Conservation (phyloP, 768 basidiomycete species). For the Rhodosporidiobolus sp. region DNA sequence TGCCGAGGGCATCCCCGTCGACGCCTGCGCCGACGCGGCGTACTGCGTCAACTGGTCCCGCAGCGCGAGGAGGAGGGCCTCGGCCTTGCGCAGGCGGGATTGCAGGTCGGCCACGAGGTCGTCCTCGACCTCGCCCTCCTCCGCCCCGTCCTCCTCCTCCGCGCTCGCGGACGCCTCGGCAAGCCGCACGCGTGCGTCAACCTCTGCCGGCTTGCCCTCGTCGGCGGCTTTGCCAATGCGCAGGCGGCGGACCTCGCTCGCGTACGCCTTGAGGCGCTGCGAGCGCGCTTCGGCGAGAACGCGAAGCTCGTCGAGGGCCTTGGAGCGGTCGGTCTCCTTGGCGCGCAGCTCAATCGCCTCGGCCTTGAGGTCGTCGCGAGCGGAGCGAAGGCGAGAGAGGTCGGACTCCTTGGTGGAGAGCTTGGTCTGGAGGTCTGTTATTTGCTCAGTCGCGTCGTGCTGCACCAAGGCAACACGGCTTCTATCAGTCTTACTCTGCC, state of each 20-base stretch:
- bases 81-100: slow-evolving; percentile 32
- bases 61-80: slow-evolving; percentile 9
- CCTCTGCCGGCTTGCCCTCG: slow-evolving; percentile 50
- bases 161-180: background rate
- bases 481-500: too few species aligned
- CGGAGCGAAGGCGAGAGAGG: slow-evolving; percentile 48
- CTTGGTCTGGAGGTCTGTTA: slow-evolving; percentile 54
- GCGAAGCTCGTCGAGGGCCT: slow-evolving; percentile 65
- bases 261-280: slow-evolving; percentile 65
- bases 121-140: slow-evolving; percentile 44
- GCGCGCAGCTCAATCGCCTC: slow-evolving; percentile 69
- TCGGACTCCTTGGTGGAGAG: slow-evolving; percentile 48
- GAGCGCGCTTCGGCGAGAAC: slow-evolving; percentile 62
- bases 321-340: slow-evolving; percentile 60
- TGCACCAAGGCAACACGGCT: background rate
- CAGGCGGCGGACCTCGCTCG: slow-evolving; percentile 69
- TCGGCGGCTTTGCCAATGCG: slow-evolving; percentile 74
- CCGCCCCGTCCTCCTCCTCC: slow-evolving; percentile 64
- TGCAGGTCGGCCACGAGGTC: slow-evolving; percentile 54
- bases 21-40: slow-evolving; percentile 61
- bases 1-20: slow-evolving; percentile 55
- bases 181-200: background rate
- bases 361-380: slow-evolving; percentile 60
- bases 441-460: slow-evolving; percentile 53
- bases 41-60: slow-evolving; percentile 40